Percentiles rank a stretch among this genome's conserved stretches.
Evolutionary conservation across 2,329 filamentous ascomycete genomes (phyloP).

Genomic region (Nakataea oryzae): DNA sequence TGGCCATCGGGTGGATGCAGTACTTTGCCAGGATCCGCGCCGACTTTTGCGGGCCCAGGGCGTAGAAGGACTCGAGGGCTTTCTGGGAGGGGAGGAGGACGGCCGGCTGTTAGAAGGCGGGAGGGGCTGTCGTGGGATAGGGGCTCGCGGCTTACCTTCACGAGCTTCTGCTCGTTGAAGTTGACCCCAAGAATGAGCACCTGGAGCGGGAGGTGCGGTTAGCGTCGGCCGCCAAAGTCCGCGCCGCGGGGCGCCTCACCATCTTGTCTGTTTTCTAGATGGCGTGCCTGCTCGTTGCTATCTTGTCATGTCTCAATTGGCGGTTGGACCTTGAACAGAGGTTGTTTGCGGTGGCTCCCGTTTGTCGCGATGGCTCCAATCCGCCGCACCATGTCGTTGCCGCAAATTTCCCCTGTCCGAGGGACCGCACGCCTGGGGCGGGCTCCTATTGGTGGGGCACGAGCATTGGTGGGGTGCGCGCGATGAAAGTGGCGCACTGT

Average conservation of each 20-base stretch:
- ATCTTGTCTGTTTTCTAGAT: background rate
- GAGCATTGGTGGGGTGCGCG: background rate
- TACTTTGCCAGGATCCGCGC: conserved; percentile 76
- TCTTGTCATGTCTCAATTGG: background rate
- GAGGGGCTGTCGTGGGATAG: background rate
- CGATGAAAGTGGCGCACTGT: background rate
- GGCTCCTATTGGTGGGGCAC: background rate
- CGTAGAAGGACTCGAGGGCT: conserved; percentile 78
- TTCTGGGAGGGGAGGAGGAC: conserved; percentile 30
- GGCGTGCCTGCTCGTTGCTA: background rate
- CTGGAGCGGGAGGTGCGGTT: conserved; percentile 26
- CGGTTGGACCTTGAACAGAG: background rate
- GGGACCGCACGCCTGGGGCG: too few relatives aligned
- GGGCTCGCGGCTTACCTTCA: conserved; percentile 51
- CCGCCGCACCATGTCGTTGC: background rate
- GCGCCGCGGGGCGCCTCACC: background rate
- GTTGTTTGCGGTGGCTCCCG: background rate
- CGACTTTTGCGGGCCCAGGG: conserved; percentile 61
- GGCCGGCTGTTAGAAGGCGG: background rate
- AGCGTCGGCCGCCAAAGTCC: background rate
- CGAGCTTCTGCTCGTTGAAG: conserved; percentile 73
- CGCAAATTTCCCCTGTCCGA: background rate
- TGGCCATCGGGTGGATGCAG: conserved; percentile 75
- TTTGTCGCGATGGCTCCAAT: background rate
- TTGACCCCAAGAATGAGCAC: conserved; percentile 80